Conservation (phyloP, 192 early-diverging fungal species). For the Coemansia sp. region DNA sequence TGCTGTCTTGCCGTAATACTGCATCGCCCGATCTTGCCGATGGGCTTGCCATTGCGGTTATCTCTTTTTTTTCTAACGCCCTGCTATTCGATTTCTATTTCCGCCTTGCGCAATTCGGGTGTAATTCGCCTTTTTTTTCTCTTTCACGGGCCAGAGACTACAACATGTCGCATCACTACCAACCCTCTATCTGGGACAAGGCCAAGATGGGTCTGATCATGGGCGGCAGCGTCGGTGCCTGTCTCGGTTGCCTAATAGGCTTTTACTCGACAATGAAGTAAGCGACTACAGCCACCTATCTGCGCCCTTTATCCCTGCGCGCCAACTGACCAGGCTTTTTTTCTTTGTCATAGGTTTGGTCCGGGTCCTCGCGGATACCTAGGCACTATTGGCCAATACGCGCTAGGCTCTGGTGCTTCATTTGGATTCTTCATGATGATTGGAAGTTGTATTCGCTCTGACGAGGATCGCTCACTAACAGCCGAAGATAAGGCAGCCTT, state of each 20-base stretch:
- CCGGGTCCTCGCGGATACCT: conserved; percentile 69
- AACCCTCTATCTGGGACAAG: conserved; percentile 55
- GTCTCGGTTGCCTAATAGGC: conserved; percentile 55
- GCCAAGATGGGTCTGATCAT: conserved; percentile 57
- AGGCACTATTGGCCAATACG: conserved; percentile 68
- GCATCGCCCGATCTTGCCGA: conserved; percentile 10
- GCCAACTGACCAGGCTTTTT: background rate
- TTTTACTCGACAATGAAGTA: conserved; percentile 58
- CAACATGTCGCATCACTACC: conserved; percentile 39
- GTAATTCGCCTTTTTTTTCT: background rate
- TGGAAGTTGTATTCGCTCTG: conserved; percentile 55
- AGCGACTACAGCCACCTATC: background rate
- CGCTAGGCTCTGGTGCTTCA: conserved; percentile 72
- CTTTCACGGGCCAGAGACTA: background rate
- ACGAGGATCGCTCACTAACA: conserved; percentile 29
- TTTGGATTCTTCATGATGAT: conserved; percentile 83
- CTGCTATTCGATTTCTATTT: background rate
- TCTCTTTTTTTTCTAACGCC: background rate
- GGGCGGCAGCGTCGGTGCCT: conserved; percentile 54
- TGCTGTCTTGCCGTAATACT: background rate
- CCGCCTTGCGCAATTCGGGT: background rate
- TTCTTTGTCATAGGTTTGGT: conserved; percentile 56
- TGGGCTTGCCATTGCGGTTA: too few species aligned
- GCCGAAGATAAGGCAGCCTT: conserved; percentile 30
- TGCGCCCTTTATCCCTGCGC: background rate